Percentiles rank a stretch among this genome's conserved stretches.
Evolutionary conservation across 108 stramenopile species (phyloP).

Genomic region (Cyclostephanos invisitatus): DNA sequence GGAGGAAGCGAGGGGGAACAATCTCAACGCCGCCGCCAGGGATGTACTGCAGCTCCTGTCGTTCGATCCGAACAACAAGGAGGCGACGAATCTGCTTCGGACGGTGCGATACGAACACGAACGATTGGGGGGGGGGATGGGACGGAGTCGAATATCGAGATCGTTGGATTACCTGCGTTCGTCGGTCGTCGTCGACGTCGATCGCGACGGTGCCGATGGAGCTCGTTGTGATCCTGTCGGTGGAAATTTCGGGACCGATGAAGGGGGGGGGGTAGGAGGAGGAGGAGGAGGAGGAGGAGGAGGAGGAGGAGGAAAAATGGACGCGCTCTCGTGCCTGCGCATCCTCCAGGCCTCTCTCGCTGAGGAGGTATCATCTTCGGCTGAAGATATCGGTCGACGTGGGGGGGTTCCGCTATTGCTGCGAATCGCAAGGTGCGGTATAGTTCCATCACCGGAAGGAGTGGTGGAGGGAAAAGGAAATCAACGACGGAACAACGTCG

Average conservation of each 20-base stretch:
- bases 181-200: background rate
- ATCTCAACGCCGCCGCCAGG: conserved; percentile 70
- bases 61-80: conserved; percentile 69
- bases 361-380: conserved; percentile 53
- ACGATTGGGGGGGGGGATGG: conserved; percentile 32
- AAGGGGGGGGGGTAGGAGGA: conserved; percentile 27
- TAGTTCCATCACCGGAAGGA: conserved; percentile 10
- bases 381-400: conserved; percentile 74
- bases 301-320: conserved; percentile 22
- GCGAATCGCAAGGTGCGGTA: conserved; percentile 31
- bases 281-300: conserved; percentile 21
- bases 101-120: conserved; percentile 63
- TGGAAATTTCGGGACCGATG: conserved; percentile 6
- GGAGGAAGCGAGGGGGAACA: conserved; percentile 27
- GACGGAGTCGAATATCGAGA: conserved; percentile 38
- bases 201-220: background rate
- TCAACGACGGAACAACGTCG: conserved; percentile 2
- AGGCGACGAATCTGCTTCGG: conserved; percentile 62
- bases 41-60: conserved; percentile 67
- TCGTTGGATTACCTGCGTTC: conserved; percentile 41
- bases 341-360: conserved; percentile 62
- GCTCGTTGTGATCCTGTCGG: background rate
- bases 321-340: conserved; percentile 26
- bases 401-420: conserved; percentile 63
- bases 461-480: background rate